These are phyloP conservation scores for Coemansia sp. DNA, from an alignment of 192 early-diverging fungal species.

Conservation along the genomic window DNA sequence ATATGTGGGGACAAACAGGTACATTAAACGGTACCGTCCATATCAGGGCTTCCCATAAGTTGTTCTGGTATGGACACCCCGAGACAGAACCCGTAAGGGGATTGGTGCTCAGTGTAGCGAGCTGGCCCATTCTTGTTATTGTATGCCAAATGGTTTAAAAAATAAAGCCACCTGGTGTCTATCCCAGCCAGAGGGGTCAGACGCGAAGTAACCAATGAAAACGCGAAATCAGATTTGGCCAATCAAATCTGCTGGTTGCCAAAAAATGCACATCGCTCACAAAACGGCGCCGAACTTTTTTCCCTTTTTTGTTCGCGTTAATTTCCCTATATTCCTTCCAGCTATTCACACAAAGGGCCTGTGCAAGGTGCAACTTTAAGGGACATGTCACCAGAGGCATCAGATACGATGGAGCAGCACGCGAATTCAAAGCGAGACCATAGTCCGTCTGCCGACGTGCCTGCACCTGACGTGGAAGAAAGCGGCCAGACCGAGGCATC, in stretches of 20 bases:
- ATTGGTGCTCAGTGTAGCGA: too few relatives aligned
- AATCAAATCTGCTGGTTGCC: neutral
- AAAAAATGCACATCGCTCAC: neutral
- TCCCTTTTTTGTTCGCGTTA: neutral
- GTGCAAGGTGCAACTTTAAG: neutral
- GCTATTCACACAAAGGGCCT: neutral
- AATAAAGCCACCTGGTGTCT: too few relatives aligned
- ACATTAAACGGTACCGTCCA: too few relatives aligned
- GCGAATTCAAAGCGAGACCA: slow-evolving; percentile 14
- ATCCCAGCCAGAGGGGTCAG: too few relatives aligned
- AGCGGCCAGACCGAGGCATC: neutral
- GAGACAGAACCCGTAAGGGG: too few relatives aligned
- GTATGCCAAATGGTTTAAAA: too few relatives aligned
- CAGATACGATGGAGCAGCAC: slow-evolving; percentile 1
- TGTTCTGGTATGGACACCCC: too few relatives aligned
- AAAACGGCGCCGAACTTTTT: neutral
- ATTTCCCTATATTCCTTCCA: neutral
- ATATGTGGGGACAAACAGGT: too few relatives aligned
- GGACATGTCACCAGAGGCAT: neutral
- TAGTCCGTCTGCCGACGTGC: neutral
- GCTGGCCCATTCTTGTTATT: too few relatives aligned
- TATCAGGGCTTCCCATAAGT: too few relatives aligned
- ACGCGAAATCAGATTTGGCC: neutral
- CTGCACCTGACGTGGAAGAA: neutral
- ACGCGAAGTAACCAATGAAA: too few relatives aligned